phyloP scores from a whole-genome alignment of 768 basidiomycete species.

The Boletus subcaerulescens region DNA sequence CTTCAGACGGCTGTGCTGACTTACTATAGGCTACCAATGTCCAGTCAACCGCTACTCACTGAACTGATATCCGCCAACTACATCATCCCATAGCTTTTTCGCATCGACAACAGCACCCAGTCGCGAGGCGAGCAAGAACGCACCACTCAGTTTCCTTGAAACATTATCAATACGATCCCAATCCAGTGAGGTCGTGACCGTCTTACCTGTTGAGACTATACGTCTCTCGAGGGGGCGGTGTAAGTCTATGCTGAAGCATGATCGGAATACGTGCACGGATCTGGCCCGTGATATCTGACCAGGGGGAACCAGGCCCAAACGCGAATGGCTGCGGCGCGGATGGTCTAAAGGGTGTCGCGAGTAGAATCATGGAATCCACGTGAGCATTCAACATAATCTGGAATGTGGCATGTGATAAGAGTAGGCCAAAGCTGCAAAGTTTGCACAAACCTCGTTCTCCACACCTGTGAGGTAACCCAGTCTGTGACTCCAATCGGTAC shows the following conservation, averaged over 20 bases:
- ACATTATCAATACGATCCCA: background rate
- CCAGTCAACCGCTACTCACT: background rate
- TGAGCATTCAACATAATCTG: slow-evolving; percentile 85
- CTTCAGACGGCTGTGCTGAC: no score
- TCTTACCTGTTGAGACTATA: slow-evolving; percentile 87
- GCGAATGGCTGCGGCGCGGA: slow-evolving; percentile 66
- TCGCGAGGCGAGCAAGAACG: slow-evolving; percentile 75
- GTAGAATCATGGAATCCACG: slow-evolving; percentile 74
- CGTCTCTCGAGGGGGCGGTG: slow-evolving; percentile 91
- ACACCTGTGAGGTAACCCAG: slow-evolving; percentile 89
- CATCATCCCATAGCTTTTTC: slow-evolving; percentile 69
- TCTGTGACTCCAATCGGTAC: slow-evolving; percentile 69
- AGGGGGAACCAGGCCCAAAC: slow-evolving; percentile 66
- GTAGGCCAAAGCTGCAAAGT: background rate
- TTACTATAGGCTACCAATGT: no score
- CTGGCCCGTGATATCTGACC: slow-evolving; percentile 69
- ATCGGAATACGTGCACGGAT: slow-evolving; percentile 83
- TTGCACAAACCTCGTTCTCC: slow-evolving; percentile 65
- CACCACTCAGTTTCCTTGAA: slow-evolving; percentile 72
- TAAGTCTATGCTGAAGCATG: slow-evolving; percentile 85
- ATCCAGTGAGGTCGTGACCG: slow-evolving; percentile 3
- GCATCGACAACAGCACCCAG: slow-evolving; percentile 75
- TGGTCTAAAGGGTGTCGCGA: slow-evolving; percentile 80
- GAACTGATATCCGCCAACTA: slow-evolving; percentile 37
- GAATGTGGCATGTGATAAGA: background rate